Evolutionary conservation across 1,284 basidiomycete genomes (phyloP).

Genomic region (Puccinia novopanici): DNA sequence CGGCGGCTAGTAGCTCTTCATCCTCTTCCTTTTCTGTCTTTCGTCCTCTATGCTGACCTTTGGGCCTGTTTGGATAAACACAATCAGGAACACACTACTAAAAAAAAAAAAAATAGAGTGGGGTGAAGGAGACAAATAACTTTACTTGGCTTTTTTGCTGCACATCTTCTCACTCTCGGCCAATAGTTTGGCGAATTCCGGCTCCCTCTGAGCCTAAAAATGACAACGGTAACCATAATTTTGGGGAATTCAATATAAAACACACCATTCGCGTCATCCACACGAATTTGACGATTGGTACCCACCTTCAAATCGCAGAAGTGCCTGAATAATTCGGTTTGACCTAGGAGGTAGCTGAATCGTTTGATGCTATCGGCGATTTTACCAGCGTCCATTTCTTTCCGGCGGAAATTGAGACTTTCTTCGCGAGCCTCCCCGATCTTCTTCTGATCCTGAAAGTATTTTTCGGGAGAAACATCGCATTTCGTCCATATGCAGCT

Average conservation of each 20-base stretch:
- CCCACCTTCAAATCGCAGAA: slow-evolving; percentile 68
- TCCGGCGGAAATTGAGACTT: slow-evolving; percentile 41
- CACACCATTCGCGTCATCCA: neutral
- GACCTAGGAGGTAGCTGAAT: slow-evolving; percentile 89
- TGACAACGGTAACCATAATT: neutral
- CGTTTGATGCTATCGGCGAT: slow-evolving; percentile 79
- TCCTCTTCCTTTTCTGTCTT: slow-evolving; percentile 99
- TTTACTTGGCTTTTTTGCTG: slow-evolving; percentile 74
- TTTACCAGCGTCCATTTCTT: slow-evolving; percentile 47
- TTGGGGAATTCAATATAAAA: neutral
- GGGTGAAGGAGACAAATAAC: neutral
- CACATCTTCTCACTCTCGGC: slow-evolving; percentile 68
- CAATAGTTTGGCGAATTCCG: slow-evolving; percentile 86
- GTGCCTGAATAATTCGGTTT: slow-evolving; percentile 93
- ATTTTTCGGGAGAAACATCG: neutral
- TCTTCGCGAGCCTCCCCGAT: slow-evolving; percentile 41
- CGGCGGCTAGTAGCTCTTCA: slow-evolving; percentile 84
- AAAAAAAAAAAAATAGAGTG: neutral
- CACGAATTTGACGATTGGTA: neutral
- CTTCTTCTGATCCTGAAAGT: slow-evolving; percentile 40
- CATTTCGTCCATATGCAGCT: neutral
- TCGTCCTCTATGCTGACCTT: slow-evolving; percentile 73
- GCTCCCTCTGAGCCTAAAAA: slow-evolving; percentile 71
- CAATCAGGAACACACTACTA: neutral
- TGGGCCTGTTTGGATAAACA: slow-evolving; percentile 55